Evolutionary conservation across 305 asterid genomes (phyloP), one percentile per base, ranked within the genome.

Genomic region (Fraxinus baroniana): DNA sequence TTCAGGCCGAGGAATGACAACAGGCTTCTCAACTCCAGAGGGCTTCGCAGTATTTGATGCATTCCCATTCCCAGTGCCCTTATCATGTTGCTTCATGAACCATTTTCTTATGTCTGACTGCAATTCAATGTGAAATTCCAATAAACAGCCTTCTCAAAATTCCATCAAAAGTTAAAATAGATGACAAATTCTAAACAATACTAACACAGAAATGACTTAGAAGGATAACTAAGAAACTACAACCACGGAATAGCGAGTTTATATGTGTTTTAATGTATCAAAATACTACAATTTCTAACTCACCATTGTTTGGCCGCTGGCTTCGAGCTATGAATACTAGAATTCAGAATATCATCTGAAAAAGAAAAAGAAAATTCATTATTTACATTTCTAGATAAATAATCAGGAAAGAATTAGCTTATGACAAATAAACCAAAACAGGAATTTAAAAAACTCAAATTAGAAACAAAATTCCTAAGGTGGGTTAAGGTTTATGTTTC

Each of bases 21-120:
- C 83, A 76, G 89, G 88, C 84, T 91, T 92, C 83, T 90, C 94
- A 9, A 89, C 83, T 41, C 88, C 80, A 39, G 85, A 81, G 20
- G 89, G 86, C 79, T 88, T 90, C 28, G 82, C 89, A 35, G 84
- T 86, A 85, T 89, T 92, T 8, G 91, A 76, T 39, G 90, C 32
- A 86, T 76, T 86, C 77, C 89, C 91, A 85, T 89, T 91, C 78
- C 93, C 97, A 75, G 85, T 9, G 33, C 90, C 89, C 83, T 92
- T 91, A 3, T 88, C 93, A 46, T 90, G 97, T 83, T 86, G 89
- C 91, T 92, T 96, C 88, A 89, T 87, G 87, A 95, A 96, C 99
- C 99, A 96, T 74, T 93, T 96, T 83, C 99, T 92, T 78, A 94
- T 96, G 89, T 96, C 99, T 52, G 99, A 89, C 97, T 95, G 94